Base-by-base conservation (phyloP, 768 basidiomycete species). In the Tricholoma matsutake region DNA sequence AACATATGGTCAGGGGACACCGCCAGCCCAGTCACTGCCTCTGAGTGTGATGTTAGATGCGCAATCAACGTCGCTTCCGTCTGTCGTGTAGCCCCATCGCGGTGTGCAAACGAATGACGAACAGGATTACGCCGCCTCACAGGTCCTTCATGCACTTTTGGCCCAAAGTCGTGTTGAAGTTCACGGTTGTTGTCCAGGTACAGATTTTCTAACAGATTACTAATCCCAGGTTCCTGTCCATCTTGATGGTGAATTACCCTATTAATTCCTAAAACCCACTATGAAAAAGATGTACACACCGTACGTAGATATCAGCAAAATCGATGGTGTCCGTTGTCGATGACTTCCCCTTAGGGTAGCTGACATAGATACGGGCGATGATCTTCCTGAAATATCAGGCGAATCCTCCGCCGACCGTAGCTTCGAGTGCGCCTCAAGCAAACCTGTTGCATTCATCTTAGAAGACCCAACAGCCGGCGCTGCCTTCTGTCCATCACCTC, bases 1-100 rank as follows among this genome's bases (percentile, higher is more conserved):
- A 97, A 99, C 71, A 88, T 76, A 67, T 97, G 94, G 68, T 98
- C 97, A 2, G 96, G 96, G 1, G 96, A 88, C 22, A 95, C 91
- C 1, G 89, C 89, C 22, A 98, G 77, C 7, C 86, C 83, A 2
- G 89, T 94, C 60, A 98, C 79, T 1, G 86, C 79, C 25, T 89
- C 92, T 0, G 86, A 83, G 69, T 98, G 96, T 3, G 94, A 91
- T 16, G 83, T 83, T 14, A 97, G 81, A 72, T 96, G 90, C 0
- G 91, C 88, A 56, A 98, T 85, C 58, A 98, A 83, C 2, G 83
- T 87, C 1, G 92, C 89, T 64, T 96, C 94, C 1, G 86, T 78
- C 4, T 85, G 85, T 20, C 85, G 81, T 11, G 74, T 73, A 6
- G 71, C 76, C 4, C 82, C 84, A 65, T 94, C 92, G 32, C 93